Evolutionary conservation across 1,139 yeast species (phyloP).

Genomic region (Nadsonia starkeyi-henricii): DNA sequence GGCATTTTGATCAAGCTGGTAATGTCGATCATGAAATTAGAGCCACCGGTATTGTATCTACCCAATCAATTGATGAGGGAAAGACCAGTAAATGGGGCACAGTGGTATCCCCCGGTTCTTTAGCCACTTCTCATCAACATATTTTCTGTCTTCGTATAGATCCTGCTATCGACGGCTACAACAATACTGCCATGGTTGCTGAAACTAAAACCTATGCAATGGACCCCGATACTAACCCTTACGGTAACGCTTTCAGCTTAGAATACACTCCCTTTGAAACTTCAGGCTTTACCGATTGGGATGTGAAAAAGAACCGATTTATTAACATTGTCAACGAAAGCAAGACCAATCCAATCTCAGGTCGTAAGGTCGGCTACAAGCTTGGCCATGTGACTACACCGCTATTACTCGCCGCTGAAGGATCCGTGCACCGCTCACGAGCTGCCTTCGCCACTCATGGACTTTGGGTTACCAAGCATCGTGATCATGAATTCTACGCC

Average conservation of each 20-base stretch:
- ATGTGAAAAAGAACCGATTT: slow-evolving; percentile 63
- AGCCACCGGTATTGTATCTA: slow-evolving; percentile 64
- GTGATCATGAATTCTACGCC: slow-evolving; percentile 53
- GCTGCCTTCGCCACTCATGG: slow-evolving; percentile 64
- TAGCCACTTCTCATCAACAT: slow-evolving; percentile 88
- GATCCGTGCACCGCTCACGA: slow-evolving; percentile 49
- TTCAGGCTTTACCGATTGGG: slow-evolving; percentile 61
- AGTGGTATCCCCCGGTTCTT: slow-evolving; percentile 68
- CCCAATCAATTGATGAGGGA: slow-evolving; percentile 69
- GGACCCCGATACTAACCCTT: slow-evolving; percentile 42
- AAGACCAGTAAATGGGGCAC: slow-evolving; percentile 74
- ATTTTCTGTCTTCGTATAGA: slow-evolving; percentile 73
- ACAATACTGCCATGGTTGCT: slow-evolving; percentile 53
- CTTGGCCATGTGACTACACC: slow-evolving; percentile 66
- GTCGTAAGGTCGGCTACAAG: slow-evolving; percentile 74
- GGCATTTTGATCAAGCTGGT: slow-evolving; percentile 73
- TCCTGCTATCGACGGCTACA: slow-evolving; percentile 77
- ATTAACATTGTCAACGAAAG: slow-evolving; percentile 65
- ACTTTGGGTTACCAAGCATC: slow-evolving; percentile 63
- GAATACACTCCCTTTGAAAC: slow-evolving; percentile 54
- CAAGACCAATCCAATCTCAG: slow-evolving; percentile 59
- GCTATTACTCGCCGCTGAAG: slow-evolving; percentile 52
- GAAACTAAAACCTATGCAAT: slow-evolving; percentile 59
- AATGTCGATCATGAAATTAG: slow-evolving; percentile 71
- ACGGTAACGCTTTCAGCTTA: slow-evolving; percentile 61